Evolutionary conservation across 208 protist genomes (phyloP).

Genomic region (Trypanosoma lewisi): DNA sequence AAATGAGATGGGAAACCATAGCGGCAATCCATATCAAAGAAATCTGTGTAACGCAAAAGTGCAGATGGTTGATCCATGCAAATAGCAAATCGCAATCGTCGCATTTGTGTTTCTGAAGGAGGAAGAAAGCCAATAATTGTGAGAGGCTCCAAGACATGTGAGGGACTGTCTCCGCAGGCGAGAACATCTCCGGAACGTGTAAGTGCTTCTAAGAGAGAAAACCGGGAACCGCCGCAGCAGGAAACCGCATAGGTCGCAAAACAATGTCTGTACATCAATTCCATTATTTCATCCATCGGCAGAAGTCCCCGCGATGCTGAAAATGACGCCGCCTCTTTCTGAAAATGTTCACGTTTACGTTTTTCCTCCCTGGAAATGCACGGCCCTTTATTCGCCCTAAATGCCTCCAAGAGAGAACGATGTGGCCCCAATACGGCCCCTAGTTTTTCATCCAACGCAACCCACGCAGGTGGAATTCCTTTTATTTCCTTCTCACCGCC

Average conservation of each 20-base stretch:
- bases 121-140: conserved; percentile 54
- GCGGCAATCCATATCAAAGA: conserved; percentile 63
- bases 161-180: neutral
- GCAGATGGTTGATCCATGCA: conserved; percentile 72
- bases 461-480: conserved; percentile 39
- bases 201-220: conserved; percentile 47
- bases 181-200: neutral
- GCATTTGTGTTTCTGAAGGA: conserved; percentile 47
- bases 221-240: conserved; percentile 61
- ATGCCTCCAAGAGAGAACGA: conserved; percentile 41
- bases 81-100: conserved; percentile 76
- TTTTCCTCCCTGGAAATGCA: neutral
- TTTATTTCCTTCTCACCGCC: neutral
- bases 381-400: conserved; percentile 14
- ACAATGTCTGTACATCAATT: conserved; percentile 52
- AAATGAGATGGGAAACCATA: conserved; percentile 65
- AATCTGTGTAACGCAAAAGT: conserved; percentile 34
- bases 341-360: conserved; percentile 16
- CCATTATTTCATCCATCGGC: conserved; percentile 44
- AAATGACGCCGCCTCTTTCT: conserved; percentile 18
- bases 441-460: conserved; percentile 41
- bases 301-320: conserved; percentile 67
- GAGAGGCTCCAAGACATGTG: conserved; percentile 24
- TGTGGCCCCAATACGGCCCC: conserved; percentile 42
- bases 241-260: conserved; percentile 81